A percentile compares a stretch with the other conserved stretches of the same genome.
Conservation (phyloP, 306 rosid genomes). For the Gillenia trifoliata region DNA sequence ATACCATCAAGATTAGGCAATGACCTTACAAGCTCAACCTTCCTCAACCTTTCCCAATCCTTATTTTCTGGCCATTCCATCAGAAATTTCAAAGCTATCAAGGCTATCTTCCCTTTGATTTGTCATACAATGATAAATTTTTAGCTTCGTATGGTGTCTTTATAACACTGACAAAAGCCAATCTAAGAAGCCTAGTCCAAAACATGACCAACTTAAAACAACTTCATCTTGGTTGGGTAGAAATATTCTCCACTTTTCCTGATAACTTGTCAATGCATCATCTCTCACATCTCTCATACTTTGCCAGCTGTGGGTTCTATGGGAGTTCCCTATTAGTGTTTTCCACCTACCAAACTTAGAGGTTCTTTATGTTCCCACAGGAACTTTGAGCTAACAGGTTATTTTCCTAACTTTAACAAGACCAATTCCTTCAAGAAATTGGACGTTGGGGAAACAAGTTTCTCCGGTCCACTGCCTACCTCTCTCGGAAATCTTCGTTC, state of each 20-base stretch:
- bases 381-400: slow-evolving; percentile 22
- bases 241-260: slow-evolving; percentile 2
- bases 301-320: rapidly evolving
- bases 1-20: slow-evolving; percentile 8
- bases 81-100: slow-evolving; percentile 2
- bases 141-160: rapidly evolving
- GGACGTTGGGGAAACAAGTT: background rate
- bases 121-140: background rate
- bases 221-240: background rate
- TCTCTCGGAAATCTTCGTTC: slow-evolving; percentile 21
- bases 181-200: background rate
- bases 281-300: slow-evolving; percentile 5
- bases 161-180: background rate
- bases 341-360: slow-evolving; percentile 18
- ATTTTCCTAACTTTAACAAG: slow-evolving; percentile 27
- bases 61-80: slow-evolving; percentile 12
- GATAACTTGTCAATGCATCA: slow-evolving; percentile 15
- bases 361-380: rapidly evolving
- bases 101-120: slow-evolving; percentile 10
- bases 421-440: background rate
- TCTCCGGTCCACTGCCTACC: slow-evolving; percentile 31
- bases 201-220: background rate
- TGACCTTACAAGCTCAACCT: background rate
- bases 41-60: background rate
- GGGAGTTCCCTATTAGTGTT: slow-evolving; percentile 2